Evolutionary conservation across 345 rosid genomes (phyloP).

Genomic region (Moricandia arvensis): DNA sequence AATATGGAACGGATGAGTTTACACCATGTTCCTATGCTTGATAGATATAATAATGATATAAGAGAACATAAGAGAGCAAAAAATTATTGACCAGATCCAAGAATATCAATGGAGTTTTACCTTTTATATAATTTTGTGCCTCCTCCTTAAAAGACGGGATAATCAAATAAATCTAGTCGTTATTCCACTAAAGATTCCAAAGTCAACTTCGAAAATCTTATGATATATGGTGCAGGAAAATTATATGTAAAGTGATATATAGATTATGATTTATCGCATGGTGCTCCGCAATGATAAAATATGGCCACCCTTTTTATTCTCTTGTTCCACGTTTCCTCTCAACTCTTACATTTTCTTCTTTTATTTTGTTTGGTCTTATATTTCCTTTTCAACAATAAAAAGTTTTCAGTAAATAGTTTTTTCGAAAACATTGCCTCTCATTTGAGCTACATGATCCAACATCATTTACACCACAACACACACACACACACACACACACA

Average conservation of each 20-base stretch:
- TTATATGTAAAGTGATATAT: constrained; percentile 21
- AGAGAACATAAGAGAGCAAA: background rate
- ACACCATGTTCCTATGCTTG: background rate
- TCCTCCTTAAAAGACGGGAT: constrained; percentile 26
- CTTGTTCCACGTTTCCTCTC: constrained; percentile 22
- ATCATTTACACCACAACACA: no score
- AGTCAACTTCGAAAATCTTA: constrained; percentile 39
- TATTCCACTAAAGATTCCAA: constrained; percentile 30
- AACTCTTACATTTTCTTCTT: background rate
- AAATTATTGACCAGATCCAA: constrained; percentile 27
- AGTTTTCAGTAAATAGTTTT: background rate
- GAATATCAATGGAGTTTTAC: constrained; percentile 30
- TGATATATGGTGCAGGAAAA: constrained; percentile 25
- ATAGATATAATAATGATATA: background rate
- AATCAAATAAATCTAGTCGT: constrained; percentile 16
- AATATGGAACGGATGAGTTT: no score
- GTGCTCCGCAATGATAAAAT: constrained; percentile 23
- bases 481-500: no score
- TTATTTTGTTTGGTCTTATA: background rate
- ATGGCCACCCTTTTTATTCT: constrained; percentile 20
- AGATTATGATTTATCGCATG: constrained; percentile 38
- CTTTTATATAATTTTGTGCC: constrained; percentile 36
- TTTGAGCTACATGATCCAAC: background rate
- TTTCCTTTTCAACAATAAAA: background rate
- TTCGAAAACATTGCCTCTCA: background rate